Percentiles rank a stretch among this genome's conserved stretches.
Conservation (phyloP, 2,329 filamentous ascomycete genomes). For the Aspergillus bombycis region DNA sequence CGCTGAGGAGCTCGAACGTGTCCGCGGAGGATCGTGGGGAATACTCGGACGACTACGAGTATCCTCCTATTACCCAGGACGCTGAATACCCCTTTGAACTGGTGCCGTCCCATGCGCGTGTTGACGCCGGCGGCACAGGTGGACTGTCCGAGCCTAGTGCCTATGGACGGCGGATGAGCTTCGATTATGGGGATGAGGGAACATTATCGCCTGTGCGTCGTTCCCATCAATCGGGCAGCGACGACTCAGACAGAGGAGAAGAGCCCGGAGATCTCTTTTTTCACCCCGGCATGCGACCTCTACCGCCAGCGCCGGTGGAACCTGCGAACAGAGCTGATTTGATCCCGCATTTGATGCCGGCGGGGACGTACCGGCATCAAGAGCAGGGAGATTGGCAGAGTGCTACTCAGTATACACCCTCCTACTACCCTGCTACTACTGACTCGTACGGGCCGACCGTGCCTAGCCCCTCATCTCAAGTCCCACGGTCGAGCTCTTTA, state of each 20-base stretch:
- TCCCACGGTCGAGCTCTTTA: slow-evolving; percentile 78
- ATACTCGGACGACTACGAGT: slow-evolving; percentile 39
- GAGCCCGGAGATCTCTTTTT: slow-evolving; percentile 92
- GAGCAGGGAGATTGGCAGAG: slow-evolving; percentile 46
- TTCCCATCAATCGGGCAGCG: slow-evolving; percentile 55
- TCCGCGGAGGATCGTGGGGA: slow-evolving; percentile 30
- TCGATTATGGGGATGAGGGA: slow-evolving; percentile 87
- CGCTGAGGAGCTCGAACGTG: slow-evolving; percentile 31
- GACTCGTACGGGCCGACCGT: slow-evolving; percentile 56
- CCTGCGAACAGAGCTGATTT: slow-evolving; percentile 49
- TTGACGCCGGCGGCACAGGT: slow-evolving; percentile 89
- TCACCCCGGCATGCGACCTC: slow-evolving; percentile 75
- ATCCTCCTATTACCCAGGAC: slow-evolving; percentile 50
- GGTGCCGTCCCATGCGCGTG: slow-evolving; percentile 65
- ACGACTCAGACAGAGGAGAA: slow-evolving; percentile 70
- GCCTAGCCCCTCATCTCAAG: slow-evolving; percentile 48
- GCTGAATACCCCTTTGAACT: slow-evolving; percentile 61
- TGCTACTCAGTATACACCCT: slow-evolving; percentile 42
- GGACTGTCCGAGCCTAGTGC: slow-evolving; percentile 76
- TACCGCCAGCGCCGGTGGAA: slow-evolving; percentile 67
- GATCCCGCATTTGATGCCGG: slow-evolving; percentile 53
- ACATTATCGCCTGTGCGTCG: slow-evolving; percentile 65
- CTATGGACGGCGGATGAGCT: slow-evolving; percentile 72
- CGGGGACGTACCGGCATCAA: slow-evolving; percentile 62
- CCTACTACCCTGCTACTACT: slow-evolving; percentile 45